Evolutionary conservation across 495 filamentous ascomycete species (phyloP), one percentile per base, ranked within the genome.

Genomic region (Podospora australis): DNA sequence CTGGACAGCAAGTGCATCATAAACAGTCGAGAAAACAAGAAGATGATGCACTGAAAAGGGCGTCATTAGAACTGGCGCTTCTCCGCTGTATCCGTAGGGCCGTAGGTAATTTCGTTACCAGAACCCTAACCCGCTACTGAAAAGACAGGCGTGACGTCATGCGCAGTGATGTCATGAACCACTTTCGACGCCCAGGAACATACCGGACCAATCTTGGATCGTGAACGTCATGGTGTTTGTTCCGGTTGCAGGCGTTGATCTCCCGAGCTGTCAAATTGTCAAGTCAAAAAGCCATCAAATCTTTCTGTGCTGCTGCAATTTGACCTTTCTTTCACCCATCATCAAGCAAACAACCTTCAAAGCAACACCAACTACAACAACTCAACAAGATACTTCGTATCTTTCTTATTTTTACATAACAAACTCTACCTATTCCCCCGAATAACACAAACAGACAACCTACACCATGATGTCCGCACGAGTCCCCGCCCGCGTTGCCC

Each of bases 401-500:
- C 3, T 42, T 13, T n/a, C 3, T 9, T 42, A 3, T 8, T 13
- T 2, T 4, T 25, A n/a, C 39, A 25, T 10, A 28, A 24, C 39
- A 42, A 1, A 19, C 19, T n/a, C 17, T 36, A 6, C 17, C n/a
- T 16, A 8, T 25, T 23, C 16, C 22, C 22, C 8, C 20, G 8
- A 19, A 1, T 4, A 6, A 2, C n/a, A n/a, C 36, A 20, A 40
- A 40, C 38, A 10, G 14, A 21, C 29, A 24, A 39, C 16, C 0
- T 7, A 6, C 45, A 17, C 20, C 45, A 26, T 7, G 6, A 48
- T 48, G 45, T 28, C 29, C 3, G 25, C 40, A 23, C 20, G 40
- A 25, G 22, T 43, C 23, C 17, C 40, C 34, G 36, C 43, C 20
- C 49, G 49, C 16, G 26, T 30, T 9, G 44, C 38, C 9, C 49